Evolutionary conservation across 108 stramenopile species (phyloP).

Genomic region (Discostella stelligeroides): DNA sequence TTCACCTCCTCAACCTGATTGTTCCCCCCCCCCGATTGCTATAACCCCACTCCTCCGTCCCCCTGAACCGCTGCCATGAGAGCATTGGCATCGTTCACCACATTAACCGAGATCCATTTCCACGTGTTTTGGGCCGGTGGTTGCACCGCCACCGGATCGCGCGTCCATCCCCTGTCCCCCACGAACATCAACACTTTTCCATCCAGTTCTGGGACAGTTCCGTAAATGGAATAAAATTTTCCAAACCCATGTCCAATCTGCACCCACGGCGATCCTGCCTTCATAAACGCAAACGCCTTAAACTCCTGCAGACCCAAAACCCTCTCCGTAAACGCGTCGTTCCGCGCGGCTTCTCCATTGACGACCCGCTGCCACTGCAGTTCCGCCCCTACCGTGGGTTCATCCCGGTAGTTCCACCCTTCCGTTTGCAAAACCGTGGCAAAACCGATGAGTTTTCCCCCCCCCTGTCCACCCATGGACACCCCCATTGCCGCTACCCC

Average conservation of each 20-base stretch:
- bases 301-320: background rate
- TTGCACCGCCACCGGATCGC: background rate
- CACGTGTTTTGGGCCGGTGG: background rate
- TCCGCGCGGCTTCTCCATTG: background rate
- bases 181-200: background rate
- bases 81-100: too few relatives aligned
- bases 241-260: background rate
- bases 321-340: background rate
- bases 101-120: background rate
- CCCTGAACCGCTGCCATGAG: too few relatives aligned
- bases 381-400: too few relatives aligned
- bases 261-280: background rate
- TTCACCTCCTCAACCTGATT: too few relatives aligned
- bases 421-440: too few relatives aligned
- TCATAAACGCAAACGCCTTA: background rate
- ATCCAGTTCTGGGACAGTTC: background rate
- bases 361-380: background rate
- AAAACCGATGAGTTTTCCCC: too few relatives aligned
- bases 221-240: background rate
- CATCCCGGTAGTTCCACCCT: too few relatives aligned
- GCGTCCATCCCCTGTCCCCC: background rate
- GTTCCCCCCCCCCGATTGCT: too few relatives aligned
- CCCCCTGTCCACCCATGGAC: too few relatives aligned
- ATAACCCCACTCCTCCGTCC: too few relatives aligned
- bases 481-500: too few relatives aligned